Evolutionary conservation across 2,329 filamentous ascomycete species (phyloP).

Genomic region (Waltergamsia citrina): DNA sequence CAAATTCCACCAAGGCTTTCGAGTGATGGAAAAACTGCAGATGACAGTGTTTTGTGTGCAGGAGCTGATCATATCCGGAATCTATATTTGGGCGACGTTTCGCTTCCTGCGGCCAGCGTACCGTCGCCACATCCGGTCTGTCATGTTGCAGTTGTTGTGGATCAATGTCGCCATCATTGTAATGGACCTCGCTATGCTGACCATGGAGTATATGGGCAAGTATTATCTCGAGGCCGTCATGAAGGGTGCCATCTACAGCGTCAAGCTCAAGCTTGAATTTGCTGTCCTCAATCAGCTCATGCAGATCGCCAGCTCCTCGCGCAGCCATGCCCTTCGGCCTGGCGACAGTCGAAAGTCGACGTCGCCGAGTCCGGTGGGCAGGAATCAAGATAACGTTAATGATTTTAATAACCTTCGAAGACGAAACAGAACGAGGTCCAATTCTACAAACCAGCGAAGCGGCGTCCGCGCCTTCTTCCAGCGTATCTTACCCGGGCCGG

Average conservation of each 20-base stretch:
- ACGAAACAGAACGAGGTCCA: no score
- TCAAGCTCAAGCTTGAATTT: slow-evolving; percentile 27
- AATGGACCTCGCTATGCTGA: slow-evolving; percentile 23
- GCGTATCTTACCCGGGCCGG: background rate
- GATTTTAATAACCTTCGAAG: no score
- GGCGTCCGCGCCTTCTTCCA: background rate
- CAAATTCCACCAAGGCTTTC: slow-evolving; percentile 5
- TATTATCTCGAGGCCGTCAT: slow-evolving; percentile 13
- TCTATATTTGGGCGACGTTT: no score
- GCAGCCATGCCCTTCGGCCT: background rate
- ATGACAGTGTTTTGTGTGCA: slow-evolving; percentile 42
- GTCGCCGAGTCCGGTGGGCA: background rate
- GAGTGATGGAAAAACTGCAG: slow-evolving; percentile 35
- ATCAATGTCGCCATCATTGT: slow-evolving; percentile 27
- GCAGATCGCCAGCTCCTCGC: slow-evolving; percentile 1
- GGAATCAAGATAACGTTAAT: background rate
- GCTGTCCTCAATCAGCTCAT: slow-evolving; percentile 20
- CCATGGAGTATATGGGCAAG: slow-evolving; percentile 12
- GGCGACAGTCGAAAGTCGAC: background rate
- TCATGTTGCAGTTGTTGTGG: slow-evolving; percentile 22
- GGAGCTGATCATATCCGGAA: slow-evolving; percentile 37
- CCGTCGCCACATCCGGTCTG: background rate
- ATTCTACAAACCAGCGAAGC: no score
- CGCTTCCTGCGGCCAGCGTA: slow-evolving; percentile 25
- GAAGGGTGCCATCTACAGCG: slow-evolving; percentile 19